Evolutionary conservation across 148 eudicot species (phyloP).

Genomic region (Arbutus unedo): DNA sequence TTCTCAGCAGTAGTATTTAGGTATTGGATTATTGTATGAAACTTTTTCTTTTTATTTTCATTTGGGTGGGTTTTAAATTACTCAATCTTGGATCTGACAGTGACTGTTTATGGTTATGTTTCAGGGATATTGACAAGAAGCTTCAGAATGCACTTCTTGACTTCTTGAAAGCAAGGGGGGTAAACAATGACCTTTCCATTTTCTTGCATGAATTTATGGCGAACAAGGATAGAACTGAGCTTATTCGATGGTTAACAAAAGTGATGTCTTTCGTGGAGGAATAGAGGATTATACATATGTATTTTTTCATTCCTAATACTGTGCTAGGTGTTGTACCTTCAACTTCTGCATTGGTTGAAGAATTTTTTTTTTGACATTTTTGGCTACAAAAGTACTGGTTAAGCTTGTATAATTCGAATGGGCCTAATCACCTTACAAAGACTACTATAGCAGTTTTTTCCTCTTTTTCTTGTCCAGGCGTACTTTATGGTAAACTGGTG

Average conservation of each 20-base stretch:
- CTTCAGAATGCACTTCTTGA: slow-evolving; percentile 51
- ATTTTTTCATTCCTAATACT: not conserved
- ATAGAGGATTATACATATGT: slow-evolving; percentile 8
- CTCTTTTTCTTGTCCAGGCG: not conserved
- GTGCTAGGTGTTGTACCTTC: not conserved
- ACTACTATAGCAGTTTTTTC: no score
- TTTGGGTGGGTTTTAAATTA: not conserved
- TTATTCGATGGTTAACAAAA: slow-evolving; percentile 50
- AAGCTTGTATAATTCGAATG: not conserved
- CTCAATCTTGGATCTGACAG: not conserved
- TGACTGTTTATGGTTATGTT: slow-evolving; percentile 5
- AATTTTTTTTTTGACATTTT: not conserved
- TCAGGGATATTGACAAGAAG: slow-evolving; percentile 54
- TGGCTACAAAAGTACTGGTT: not conserved
- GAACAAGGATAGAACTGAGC: slow-evolving; percentile 69
- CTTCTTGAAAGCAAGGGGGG: slow-evolving; percentile 67
- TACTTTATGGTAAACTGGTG: not conserved
- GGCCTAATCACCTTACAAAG: not conserved
- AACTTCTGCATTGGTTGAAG: slow-evolving; percentile 1
- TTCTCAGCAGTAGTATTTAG: not conserved
- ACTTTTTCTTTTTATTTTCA: not conserved
- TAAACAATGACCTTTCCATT: slow-evolving; percentile 48
- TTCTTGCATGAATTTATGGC: slow-evolving; percentile 67
- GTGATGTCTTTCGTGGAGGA: slow-evolving; percentile 37
- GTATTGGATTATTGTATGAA: not conserved